phyloP scores from a whole-genome alignment of 495 filamentous ascomycete genomes.

The Cairneyella variabilis region DNA sequence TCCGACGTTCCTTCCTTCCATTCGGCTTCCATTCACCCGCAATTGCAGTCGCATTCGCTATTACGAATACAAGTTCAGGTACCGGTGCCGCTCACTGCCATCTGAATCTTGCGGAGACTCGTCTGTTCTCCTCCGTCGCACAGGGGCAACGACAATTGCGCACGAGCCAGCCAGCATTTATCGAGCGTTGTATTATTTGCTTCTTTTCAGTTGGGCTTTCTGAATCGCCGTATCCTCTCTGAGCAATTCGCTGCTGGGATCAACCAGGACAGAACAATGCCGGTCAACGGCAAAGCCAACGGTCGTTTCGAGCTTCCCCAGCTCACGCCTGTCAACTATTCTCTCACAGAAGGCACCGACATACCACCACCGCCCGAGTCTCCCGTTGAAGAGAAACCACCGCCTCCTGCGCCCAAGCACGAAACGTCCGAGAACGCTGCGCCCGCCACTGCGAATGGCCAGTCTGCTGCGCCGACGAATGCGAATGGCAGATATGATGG shows the following conservation, averaged over 20 bases:
- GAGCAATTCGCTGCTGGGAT: slow-evolving; percentile 11
- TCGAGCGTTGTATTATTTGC: not conserved
- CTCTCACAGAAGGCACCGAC: slow-evolving; percentile 53
- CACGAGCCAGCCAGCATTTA: slow-evolving; percentile 6
- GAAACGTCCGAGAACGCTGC: not conserved
- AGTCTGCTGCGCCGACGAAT: not conserved
- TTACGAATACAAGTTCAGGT: too few species aligned
- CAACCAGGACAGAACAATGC: slow-evolving; percentile 13
- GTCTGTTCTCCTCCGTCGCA: too few species aligned
- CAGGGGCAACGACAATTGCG: not conserved
- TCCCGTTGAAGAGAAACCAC: slow-evolving; percentile 36
- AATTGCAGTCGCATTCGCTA: not conserved
- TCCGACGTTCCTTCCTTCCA: not conserved
- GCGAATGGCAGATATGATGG: slow-evolving; percentile 18
- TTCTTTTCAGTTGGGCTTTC: not conserved
- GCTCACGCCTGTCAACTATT: slow-evolving; percentile 41
- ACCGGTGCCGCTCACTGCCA: too few species aligned
- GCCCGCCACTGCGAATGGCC: slow-evolving; percentile 5
- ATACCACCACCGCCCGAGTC: slow-evolving; percentile 52
- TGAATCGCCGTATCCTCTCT: not conserved
- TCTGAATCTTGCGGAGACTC: too few species aligned
- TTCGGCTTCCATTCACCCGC: not conserved
- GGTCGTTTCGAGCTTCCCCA: slow-evolving; percentile 51
- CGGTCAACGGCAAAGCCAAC: slow-evolving; percentile 24
- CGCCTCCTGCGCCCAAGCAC: slow-evolving; percentile 16